Base-by-base conservation (phyloP, 805 yeast genomes). In the Ogataea salicorniae region DNA sequence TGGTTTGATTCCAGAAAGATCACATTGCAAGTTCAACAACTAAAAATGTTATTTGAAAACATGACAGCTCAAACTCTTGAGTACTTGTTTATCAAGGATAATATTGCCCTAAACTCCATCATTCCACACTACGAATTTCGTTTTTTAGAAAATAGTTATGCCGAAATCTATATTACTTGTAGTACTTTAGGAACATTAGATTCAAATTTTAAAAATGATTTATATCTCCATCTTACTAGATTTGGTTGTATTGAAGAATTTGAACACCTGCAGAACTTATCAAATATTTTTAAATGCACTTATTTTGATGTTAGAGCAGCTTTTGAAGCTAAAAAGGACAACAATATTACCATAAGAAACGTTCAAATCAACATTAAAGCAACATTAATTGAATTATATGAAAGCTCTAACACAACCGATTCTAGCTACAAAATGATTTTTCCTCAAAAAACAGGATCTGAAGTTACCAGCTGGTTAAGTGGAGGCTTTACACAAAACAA, bases 271-370 rank as follows among this genome's bases (percentile, higher is more conserved):
- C 39, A 45, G 0, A 38, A 46, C 15, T 14, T 46, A 7, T 40
- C 49, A 6, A 41, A 47, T 8, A 47, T 45, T 20, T 64, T 60
- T 41, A 43, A 55, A 37, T 66, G 72, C 41, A 62, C 60, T 17
- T 70, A 57, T 49, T 68, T 51, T 46, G 72, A 70, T 46, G 51
- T 69, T 20, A 58, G 73, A 37, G 58, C 67, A 17, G 62, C 73
- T 2, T 63, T 68, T 40, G 54, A 58, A 18, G 63, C 69, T 4
- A 57, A 53, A 20, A 59, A 59, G 36, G 18, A 51, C 4, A 34
- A 47, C 6, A 39, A 39, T 5, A 37, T 49, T 1, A 45, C 37
- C 6, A 34, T 56, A 13, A 51, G 51, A 5, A 38, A 35, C 14
- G 49, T 35, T 38, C 51, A 34, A 45, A 54, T 49, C 31, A 51